Conservation (phyloP, 2,329 filamentous ascomycete genomes). For the Fusarium brevicatenulatum region DNA sequence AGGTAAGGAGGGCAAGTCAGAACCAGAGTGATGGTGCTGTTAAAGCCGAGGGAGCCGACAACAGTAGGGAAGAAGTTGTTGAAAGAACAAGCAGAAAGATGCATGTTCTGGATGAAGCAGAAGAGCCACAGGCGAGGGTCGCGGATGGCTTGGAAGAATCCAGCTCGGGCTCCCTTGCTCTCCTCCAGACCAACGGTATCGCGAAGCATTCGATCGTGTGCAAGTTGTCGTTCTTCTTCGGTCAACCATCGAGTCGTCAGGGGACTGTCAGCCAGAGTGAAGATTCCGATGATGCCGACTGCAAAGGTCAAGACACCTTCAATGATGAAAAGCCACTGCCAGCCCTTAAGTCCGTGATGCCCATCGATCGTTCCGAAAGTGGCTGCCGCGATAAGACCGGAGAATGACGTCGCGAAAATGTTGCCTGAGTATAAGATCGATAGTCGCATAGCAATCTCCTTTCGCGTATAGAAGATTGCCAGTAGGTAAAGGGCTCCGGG, state of each 20-base stretch:
- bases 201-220: slow-evolving; percentile 52
- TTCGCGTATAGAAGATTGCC: slow-evolving; percentile 54
- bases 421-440: slow-evolving; percentile 47
- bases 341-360: slow-evolving; percentile 41
- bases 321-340: slow-evolving; percentile 50
- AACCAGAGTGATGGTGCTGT: slow-evolving; percentile 54
- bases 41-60: slow-evolving; percentile 47
- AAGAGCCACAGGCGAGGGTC: slow-evolving; percentile 47
- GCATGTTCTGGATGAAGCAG: slow-evolving; percentile 52
- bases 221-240: slow-evolving; percentile 52
- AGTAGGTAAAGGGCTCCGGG: slow-evolving; percentile 55
- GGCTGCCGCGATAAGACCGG: slow-evolving; percentile 56
- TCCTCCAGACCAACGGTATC: slow-evolving; percentile 46
- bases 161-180: slow-evolving; percentile 51
- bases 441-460: slow-evolving; percentile 48
- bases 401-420: slow-evolving; percentile 51
- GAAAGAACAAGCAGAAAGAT: slow-evolving; percentile 49
- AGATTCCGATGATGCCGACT: slow-evolving; percentile 46
- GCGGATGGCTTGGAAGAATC: slow-evolving; percentile 44
- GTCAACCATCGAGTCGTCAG: slow-evolving; percentile 51
- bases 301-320: slow-evolving; percentile 45
- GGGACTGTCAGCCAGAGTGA: slow-evolving; percentile 52
- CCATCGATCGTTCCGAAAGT: slow-evolving; percentile 50
- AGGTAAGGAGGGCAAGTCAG: slow-evolving; percentile 60
- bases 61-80: slow-evolving; percentile 47